These are phyloP conservation scores for Acanthamoeba healyi DNA, from an alignment of 208 protist genomes.

Conservation along the genomic window DNA sequence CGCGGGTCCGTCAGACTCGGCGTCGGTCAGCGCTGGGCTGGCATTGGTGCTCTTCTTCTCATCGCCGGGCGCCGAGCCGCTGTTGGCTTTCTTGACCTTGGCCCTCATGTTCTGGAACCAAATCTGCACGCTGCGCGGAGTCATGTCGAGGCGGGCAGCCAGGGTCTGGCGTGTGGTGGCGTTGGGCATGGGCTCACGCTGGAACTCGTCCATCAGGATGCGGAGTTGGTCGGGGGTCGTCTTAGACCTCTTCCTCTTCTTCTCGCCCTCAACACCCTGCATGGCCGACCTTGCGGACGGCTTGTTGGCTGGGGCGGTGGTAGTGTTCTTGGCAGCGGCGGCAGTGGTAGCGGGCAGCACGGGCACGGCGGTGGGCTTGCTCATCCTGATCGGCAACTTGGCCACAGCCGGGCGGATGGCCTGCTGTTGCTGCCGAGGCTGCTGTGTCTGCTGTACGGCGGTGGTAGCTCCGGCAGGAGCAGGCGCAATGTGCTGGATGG, in stretches of 20 bases:
- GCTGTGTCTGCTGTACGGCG: neutral
- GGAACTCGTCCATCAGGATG: slow-evolving; percentile 57
- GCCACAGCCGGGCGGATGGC: slow-evolving; percentile 9
- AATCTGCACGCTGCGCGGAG: slow-evolving; percentile 37
- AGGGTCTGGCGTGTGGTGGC: slow-evolving; percentile 46
- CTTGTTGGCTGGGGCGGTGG: neutral
- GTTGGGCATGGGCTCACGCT: slow-evolving; percentile 57
- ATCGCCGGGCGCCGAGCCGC: slow-evolving; percentile 15
- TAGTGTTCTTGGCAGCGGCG: neutral
- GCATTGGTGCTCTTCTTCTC: neutral
- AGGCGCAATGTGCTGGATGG: neutral
- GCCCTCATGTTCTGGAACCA: slow-evolving; percentile 69
- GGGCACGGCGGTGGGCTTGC: neutral
- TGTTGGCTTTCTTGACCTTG: slow-evolving; percentile 60
- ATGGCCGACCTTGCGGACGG: neutral
- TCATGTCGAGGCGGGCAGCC: slow-evolving; percentile 31
- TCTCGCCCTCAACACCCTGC: slow-evolving; percentile 20
- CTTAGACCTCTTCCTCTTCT: slow-evolving; percentile 59
- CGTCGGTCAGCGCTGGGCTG: neutral
- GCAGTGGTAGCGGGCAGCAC: neutral
- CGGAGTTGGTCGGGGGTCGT: slow-evolving; percentile 37
- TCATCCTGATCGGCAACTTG: neutral
- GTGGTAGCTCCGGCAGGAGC: neutral
- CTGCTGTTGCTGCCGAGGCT: neutral
- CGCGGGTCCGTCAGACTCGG: slow-evolving; percentile 24